These are phyloP conservation scores for Ustulina deusta DNA, from an alignment of 2,329 filamentous ascomycete species.

Conservation along the genomic window DNA sequence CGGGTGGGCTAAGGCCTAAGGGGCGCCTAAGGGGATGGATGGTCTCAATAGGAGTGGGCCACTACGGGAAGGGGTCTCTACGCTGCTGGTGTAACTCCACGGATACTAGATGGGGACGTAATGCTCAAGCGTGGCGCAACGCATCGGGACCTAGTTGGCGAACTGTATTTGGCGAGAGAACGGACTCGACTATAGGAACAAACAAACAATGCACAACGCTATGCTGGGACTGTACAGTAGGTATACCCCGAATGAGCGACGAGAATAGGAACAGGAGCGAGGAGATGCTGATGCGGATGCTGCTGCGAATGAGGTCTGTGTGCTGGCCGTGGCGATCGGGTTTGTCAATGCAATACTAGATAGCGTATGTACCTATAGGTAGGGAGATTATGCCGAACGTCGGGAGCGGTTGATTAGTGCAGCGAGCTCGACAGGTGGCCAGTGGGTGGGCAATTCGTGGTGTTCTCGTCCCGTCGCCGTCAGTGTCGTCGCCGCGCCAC, in stretches of 20 bases:
- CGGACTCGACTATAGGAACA: conserved; percentile 1
- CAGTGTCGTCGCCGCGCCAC: conserved; percentile 13
- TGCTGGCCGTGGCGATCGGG: conserved; percentile 6
- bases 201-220: conserved; percentile 12
- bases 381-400: background rate
- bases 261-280: background rate
- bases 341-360: conserved; percentile 9
- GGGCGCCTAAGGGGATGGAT: conserved; percentile 4
- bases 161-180: background rate
- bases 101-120: conserved; percentile 18
- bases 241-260: conserved; percentile 2
- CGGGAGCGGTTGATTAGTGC: background rate
- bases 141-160: background rate
- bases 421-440: background rate
- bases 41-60: conserved; percentile 34
- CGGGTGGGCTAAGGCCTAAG: conserved; percentile 20
- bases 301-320: conserved; percentile 8
- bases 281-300: background rate
- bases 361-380: background rate
- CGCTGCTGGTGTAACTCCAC: conserved; percentile 12
- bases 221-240: background rate
- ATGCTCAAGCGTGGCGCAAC: conserved; percentile 10
- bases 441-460: conserved; percentile 3
- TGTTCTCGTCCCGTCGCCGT: conserved; percentile 13
- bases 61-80: conserved; percentile 18